These are phyloP conservation scores for Amylostereum areolatum DNA, from an alignment of 1,284 basidiomycete genomes.

Conservation along the genomic window DNA sequence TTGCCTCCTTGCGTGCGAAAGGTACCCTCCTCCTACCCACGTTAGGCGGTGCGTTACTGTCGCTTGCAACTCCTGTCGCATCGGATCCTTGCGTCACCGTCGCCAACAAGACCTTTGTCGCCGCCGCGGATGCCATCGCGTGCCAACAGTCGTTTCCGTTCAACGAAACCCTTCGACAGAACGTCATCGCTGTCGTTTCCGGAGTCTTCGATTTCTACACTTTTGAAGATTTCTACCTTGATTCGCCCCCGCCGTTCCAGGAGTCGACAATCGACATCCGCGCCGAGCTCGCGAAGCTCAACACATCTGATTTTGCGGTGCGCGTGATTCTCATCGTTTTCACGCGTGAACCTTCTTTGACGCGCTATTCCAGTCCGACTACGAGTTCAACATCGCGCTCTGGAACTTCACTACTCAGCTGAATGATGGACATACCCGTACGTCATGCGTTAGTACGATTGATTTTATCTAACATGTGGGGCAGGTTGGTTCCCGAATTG, in stretches of 20 bases:
- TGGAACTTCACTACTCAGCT: slow-evolving; percentile 51
- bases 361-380: slow-evolving; percentile 39
- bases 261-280: slow-evolving; percentile 55
- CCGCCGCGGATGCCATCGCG: slow-evolving; percentile 48
- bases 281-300: slow-evolving; percentile 39
- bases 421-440: slow-evolving; percentile 63
- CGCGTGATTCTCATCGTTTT: slow-evolving; percentile 8
- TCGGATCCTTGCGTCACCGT: slow-evolving; percentile 46
- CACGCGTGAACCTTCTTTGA: background rate
- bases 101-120: slow-evolving; percentile 42
- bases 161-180: slow-evolving; percentile 58
- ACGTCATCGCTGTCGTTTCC: slow-evolving; percentile 47
- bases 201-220: slow-evolving; percentile 60
- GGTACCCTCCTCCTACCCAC: too few relatives aligned
- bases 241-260: slow-evolving; percentile 56
- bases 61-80: background rate
- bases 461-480: background rate
- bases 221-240: slow-evolving; percentile 56
- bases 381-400: slow-evolving; percentile 56
- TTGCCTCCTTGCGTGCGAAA: too few relatives aligned
- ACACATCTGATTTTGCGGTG: slow-evolving; percentile 40
- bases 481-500: slow-evolving; percentile 49
- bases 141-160: slow-evolving; percentile 59
- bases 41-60: too few relatives aligned
- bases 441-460: slow-evolving; percentile 13